These are phyloP conservation scores for Pulveroboletus frians DNA, from an alignment of 768 basidiomycete genomes.

Conservation along the genomic window DNA sequence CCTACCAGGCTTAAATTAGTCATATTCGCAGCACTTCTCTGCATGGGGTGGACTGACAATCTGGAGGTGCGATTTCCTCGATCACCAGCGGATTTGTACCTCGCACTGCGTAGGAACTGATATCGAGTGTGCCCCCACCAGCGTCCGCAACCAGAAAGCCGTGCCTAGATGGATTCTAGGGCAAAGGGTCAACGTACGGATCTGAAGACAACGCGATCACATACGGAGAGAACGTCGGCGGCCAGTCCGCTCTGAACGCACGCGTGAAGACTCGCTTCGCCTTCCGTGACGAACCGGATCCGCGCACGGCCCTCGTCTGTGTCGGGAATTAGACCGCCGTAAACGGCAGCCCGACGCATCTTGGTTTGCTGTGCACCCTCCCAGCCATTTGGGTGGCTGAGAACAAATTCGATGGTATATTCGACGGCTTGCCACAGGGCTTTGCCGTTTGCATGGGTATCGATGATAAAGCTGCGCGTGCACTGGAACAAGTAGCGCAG, in stretches of 20 bases:
- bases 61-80: slow-evolving; percentile 79
- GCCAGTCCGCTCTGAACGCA: slow-evolving; percentile 76
- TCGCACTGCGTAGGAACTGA: slow-evolving; percentile 74
- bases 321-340: slow-evolving; percentile 69
- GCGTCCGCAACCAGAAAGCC: slow-evolving; percentile 80
- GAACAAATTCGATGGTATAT: slow-evolving; percentile 63
- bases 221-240: slow-evolving; percentile 68
- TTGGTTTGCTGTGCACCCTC: slow-evolving; percentile 70
- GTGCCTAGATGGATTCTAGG: slow-evolving; percentile 65
- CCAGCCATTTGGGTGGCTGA: slow-evolving; percentile 82
- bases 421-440: slow-evolving; percentile 69
- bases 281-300: slow-evolving; percentile 78
- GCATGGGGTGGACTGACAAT: slow-evolving; percentile 45
- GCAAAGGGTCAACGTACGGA: slow-evolving; percentile 4
- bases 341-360: slow-evolving; percentile 70
- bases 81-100: slow-evolving; percentile 67
- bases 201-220: slow-evolving; percentile 15
- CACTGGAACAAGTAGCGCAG: slow-evolving; percentile 69
- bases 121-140: slow-evolving; percentile 77
- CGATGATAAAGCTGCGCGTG: slow-evolving; percentile 69
- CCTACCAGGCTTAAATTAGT: slow-evolving; percentile 37
- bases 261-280: slow-evolving; percentile 78
- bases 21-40: not conserved
- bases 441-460: slow-evolving; percentile 76
- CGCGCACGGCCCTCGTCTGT: slow-evolving; percentile 67